Evolutionary conservation across 305 asterid genomes (phyloP).

Genomic region (Solanum hybrid): DNA sequence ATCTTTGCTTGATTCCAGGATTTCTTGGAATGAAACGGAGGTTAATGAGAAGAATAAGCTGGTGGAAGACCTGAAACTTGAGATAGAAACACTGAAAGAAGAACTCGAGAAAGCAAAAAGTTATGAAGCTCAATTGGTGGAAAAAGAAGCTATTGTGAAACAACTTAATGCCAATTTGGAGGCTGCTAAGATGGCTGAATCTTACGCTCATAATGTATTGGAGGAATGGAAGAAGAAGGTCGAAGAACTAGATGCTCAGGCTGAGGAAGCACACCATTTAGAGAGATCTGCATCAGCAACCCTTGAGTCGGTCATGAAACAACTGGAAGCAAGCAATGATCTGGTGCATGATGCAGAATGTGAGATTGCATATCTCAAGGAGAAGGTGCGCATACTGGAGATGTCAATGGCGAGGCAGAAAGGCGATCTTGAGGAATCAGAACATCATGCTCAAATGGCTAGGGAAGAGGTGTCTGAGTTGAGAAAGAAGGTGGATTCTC

Average conservation of each 20-base stretch:
- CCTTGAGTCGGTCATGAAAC: slow-evolving; percentile 69
- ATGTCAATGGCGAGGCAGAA: slow-evolving; percentile 58
- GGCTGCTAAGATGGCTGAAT: slow-evolving; percentile 85
- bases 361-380: slow-evolving; percentile 65
- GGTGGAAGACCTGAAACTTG: slow-evolving; percentile 52
- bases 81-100: slow-evolving; percentile 48
- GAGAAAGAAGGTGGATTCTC: slow-evolving; percentile 54
- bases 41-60: slow-evolving; percentile 43
- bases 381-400: slow-evolving; percentile 65
- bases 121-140: slow-evolving; percentile 43
- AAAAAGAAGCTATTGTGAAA: slow-evolving; percentile 59
- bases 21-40: slow-evolving; percentile 42
- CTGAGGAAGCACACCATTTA: slow-evolving; percentile 65
- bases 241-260: slow-evolving; percentile 46
- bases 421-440: slow-evolving; percentile 61
- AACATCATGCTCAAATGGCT: slow-evolving; percentile 38
- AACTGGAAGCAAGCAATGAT: slow-evolving; percentile 69
- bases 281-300: slow-evolving; percentile 88
- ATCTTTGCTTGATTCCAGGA: slow-evolving; percentile 51
- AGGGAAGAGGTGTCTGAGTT: slow-evolving; percentile 53
- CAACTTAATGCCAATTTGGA: slow-evolving; percentile 81
- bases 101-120: slow-evolving; percentile 51
- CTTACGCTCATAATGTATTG: slow-evolving; percentile 54
- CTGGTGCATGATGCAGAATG: slow-evolving; percentile 64
- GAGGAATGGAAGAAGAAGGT: slow-evolving; percentile 72